Percentiles rank a stretch among this genome's conserved stretches.
Evolutionary conservation across 176 grass and related monocot genomes (phyloP).

Genomic region (Carex scoparia): DNA sequence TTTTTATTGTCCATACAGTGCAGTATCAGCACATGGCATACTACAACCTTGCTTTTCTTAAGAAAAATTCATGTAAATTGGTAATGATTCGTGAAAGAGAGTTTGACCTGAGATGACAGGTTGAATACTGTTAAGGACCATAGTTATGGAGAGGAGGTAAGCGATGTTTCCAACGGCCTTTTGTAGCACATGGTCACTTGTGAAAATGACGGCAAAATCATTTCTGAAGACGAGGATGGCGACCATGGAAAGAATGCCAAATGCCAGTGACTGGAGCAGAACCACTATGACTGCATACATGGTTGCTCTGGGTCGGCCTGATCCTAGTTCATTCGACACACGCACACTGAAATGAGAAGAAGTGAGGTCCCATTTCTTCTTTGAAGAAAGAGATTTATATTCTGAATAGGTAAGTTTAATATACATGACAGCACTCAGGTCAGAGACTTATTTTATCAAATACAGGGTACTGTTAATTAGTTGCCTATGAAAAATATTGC

Average conservation of each 20-base stretch:
- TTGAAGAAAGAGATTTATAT: not conserved
- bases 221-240: constrained; percentile 34
- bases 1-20: not conserved
- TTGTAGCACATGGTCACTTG: constrained; percentile 47
- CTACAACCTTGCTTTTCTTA: not conserved
- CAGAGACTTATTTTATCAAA: not conserved
- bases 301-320: constrained; percentile 52
- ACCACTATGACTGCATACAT: constrained; percentile 62
- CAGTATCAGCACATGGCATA: too few species aligned
- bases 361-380: not conserved
- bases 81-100: not conserved
- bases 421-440: not conserved
- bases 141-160: constrained; percentile 64
- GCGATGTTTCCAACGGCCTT: constrained; percentile 50
- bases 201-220: constrained; percentile 55
- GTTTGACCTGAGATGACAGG: constrained; percentile 67
- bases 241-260: constrained; percentile 45
- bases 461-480: not conserved
- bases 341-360: constrained; percentile 39
- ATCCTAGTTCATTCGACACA: constrained; percentile 81
- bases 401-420: not conserved
- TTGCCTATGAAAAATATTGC: not conserved
- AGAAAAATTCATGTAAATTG: not conserved
- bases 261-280: constrained; percentile 51
- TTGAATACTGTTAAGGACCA: constrained; percentile 89